Conservation (phyloP, 2,329 filamentous ascomycete species). For the Acrocalymma vagum region DNA sequence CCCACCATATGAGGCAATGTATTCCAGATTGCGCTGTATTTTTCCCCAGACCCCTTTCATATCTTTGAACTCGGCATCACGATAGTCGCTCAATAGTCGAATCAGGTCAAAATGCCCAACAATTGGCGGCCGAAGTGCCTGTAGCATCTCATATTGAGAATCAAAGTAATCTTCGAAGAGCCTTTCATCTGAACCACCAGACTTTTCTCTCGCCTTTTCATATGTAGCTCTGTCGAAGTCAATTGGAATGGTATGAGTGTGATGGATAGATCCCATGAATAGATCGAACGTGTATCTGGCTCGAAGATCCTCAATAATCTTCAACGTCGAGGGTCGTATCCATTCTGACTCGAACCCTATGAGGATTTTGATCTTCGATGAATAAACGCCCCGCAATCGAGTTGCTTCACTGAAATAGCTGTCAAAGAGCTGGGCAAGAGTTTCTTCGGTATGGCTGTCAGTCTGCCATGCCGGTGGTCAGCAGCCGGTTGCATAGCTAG, state of each 20-base stretch:
- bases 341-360: conserved; percentile 95
- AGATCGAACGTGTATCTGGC: conserved; percentile 76
- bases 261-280: conserved; percentile 93
- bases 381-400: conserved; percentile 76
- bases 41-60: conserved; percentile 76
- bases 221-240: conserved; percentile 82
- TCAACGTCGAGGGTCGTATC: conserved; percentile 75
- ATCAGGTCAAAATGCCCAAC: conserved; percentile 97
- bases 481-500: not conserved
- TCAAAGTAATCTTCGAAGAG: conserved; percentile 90
- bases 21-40: conserved; percentile 76
- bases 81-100: conserved; percentile 77
- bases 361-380: conserved; percentile 75
- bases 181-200: conserved; percentile 66
- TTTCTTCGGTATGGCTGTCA: conserved; percentile 37
- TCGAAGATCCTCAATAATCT: conserved; percentile 67
- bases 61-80: conserved; percentile 66
- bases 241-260: conserved; percentile 85
- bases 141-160: conserved; percentile 82
- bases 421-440: conserved; percentile 62
- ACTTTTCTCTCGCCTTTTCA: conserved; percentile 62
- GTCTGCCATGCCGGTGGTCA: conserved; percentile 23
- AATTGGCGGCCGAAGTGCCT: conserved; percentile 73
- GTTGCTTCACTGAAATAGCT: conserved; percentile 79
- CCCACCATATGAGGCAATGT: conserved; percentile 76